phyloP scores from a whole-genome alignment of 768 basidiomycete genomes.

The Imleria badia region DNA sequence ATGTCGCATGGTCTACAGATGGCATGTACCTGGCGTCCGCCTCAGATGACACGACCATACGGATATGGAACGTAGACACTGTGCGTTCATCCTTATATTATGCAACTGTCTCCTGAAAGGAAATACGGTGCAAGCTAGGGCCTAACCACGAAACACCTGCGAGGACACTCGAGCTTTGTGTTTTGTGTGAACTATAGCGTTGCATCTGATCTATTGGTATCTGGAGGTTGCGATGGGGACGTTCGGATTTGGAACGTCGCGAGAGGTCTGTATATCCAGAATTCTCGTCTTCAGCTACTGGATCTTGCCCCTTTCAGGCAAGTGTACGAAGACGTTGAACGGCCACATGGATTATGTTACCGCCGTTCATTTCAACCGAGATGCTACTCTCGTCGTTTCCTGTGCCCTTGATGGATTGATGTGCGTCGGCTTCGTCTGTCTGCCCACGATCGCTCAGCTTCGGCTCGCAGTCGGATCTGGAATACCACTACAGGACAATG shows the following conservation, averaged over 20 bases:
- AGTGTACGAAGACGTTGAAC: conserved; percentile 80
- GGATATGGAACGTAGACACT: conserved; percentile 85
- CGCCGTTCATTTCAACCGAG: conserved; percentile 90
- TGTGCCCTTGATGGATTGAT: conserved; percentile 93
- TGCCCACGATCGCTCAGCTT: neutral
- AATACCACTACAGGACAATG: conserved; percentile 91
- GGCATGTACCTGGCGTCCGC: conserved; percentile 83
- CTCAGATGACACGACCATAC: conserved; percentile 87
- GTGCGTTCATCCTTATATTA: conserved; percentile 42
- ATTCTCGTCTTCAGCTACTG: neutral
- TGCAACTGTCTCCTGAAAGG: neutral
- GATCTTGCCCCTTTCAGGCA: conserved; percentile 46
- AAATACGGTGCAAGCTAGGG: conserved; percentile 45
- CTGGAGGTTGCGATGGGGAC: conserved; percentile 91
- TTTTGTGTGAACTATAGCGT: conserved; percentile 93
- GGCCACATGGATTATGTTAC: conserved; percentile 96
- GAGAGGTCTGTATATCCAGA: conserved; percentile 50
- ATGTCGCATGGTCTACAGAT: conserved; percentile 87
- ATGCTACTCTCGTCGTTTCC: conserved; percentile 88
- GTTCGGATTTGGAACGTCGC: conserved; percentile 91
- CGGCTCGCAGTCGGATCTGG: conserved; percentile 81
- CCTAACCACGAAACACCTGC: conserved; percentile 65
- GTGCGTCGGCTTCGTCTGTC: conserved; percentile 46
- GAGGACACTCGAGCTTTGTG: conserved; percentile 84
- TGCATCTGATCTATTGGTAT: conserved; percentile 84